Evolutionary conservation across 164 flowering plant species (phyloP).

Genomic region (Stephania yunnanensis): DNA sequence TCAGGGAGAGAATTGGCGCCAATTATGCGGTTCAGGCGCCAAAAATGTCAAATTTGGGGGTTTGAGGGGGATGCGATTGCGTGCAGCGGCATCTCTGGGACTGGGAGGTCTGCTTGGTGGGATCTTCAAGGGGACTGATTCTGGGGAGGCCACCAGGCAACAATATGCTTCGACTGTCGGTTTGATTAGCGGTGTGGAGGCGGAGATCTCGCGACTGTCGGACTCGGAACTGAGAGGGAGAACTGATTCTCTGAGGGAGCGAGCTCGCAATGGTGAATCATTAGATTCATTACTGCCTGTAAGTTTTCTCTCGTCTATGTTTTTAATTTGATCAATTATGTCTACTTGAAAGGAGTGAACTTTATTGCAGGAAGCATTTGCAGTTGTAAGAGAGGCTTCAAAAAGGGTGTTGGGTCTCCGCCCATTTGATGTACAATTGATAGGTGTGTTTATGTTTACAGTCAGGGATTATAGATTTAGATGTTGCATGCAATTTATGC

Average conservation of each 20-base stretch:
- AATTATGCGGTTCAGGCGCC: constrained; percentile 3
- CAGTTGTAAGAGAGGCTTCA: constrained; percentile 94
- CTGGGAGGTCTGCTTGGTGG: constrained; percentile 72
- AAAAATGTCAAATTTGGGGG: constrained; percentile 15
- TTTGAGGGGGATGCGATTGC: constrained; percentile 14
- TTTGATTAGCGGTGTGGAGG: constrained; percentile 54
- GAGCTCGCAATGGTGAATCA: constrained; percentile 61
- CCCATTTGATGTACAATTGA: constrained; percentile 94
- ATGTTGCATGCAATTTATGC: not conserved
- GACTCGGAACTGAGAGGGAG: constrained; percentile 68
- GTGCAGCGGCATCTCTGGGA: constrained; percentile 37
- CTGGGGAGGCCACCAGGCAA: constrained; percentile 74
- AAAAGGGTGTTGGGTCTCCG: constrained; percentile 94
- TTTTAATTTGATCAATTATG: not conserved
- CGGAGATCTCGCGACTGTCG: constrained; percentile 44
- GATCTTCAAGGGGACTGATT: constrained; percentile 71
- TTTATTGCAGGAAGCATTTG: constrained; percentile 87
- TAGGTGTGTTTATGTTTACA: constrained; percentile 38
- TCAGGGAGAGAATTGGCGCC: constrained; percentile 13
- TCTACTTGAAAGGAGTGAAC: constrained; percentile 1
- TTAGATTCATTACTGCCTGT: constrained; percentile 86
- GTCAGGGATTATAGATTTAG: not conserved
- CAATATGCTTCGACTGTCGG: constrained; percentile 50
- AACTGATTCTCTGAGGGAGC: constrained; percentile 50
- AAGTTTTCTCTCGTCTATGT: constrained; percentile 17